Evolutionary conservation across 2,329 filamentous ascomycete genomes (phyloP).

Genomic region (Diaporthe eres): DNA sequence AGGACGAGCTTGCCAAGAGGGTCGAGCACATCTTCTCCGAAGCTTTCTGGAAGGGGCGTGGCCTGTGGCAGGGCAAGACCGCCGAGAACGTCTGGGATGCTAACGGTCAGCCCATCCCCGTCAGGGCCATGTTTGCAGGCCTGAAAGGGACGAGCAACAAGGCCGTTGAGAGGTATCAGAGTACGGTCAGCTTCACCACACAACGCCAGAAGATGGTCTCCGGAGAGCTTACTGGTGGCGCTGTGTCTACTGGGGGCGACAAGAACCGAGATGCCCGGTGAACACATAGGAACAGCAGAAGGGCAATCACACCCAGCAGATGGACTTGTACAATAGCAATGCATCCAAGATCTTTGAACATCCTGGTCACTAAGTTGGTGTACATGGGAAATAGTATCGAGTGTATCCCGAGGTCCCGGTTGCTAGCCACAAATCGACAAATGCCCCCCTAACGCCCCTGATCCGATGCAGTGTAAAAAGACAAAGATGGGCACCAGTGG

Average conservation of each 20-base stretch:
- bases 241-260: slow-evolving; percentile 42
- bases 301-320: background rate
- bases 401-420: slow-evolving; percentile 44
- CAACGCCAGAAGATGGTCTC: slow-evolving; percentile 68
- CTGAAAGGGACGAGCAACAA: slow-evolving; percentile 50
- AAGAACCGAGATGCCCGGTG: background rate
- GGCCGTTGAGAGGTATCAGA: slow-evolving; percentile 54
- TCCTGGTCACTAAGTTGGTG: slow-evolving; percentile 18
- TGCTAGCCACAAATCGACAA: slow-evolving; percentile 43
- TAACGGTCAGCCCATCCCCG: slow-evolving; percentile 60
- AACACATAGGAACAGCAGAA: background rate
- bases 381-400: slow-evolving; percentile 17
- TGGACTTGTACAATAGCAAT: slow-evolving; percentile 7
- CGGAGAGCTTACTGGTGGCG: slow-evolving; percentile 72
- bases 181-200: slow-evolving; percentile 60
- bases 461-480: slow-evolving; percentile 41
- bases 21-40: slow-evolving; percentile 84
- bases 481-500: background rate
- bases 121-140: slow-evolving; percentile 61
- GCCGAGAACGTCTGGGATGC: slow-evolving; percentile 67
- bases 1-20: slow-evolving; percentile 79
- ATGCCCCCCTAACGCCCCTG: slow-evolving; percentile 44
- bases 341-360: background rate
- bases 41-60: slow-evolving; percentile 64
- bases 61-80: slow-evolving; percentile 49